These are phyloP conservation scores for Penicillium rolfsii DNA, from an alignment of 2,329 filamentous ascomycete species.

Conservation along the genomic window DNA sequence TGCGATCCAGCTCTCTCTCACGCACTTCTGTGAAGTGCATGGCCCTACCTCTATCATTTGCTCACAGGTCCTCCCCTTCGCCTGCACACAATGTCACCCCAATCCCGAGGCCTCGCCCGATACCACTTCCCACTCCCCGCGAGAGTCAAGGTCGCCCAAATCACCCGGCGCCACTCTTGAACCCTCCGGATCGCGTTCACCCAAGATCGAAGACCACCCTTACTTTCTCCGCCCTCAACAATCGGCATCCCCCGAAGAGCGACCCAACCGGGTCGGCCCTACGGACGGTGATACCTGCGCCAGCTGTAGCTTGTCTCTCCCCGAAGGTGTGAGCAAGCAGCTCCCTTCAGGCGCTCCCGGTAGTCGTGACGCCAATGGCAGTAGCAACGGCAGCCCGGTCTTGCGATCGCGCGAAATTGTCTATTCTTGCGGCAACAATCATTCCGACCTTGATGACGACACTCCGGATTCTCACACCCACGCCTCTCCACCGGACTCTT, in stretches of 20 bases:
- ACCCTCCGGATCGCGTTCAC: conserved; percentile 27
- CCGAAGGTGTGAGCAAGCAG: conserved; percentile 57
- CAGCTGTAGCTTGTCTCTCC: conserved; percentile 60
- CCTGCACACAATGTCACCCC: conserved; percentile 57
- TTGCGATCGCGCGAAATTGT: conserved; percentile 59
- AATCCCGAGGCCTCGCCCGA: conserved; percentile 47
- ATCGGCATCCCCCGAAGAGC: conserved; percentile 47
- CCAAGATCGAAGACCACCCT: conserved; percentile 54
- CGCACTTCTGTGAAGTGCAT: conserved; percentile 66
- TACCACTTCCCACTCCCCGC: conserved; percentile 32
- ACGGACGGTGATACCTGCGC: conserved; percentile 59
- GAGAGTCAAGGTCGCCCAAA: conserved; percentile 24
- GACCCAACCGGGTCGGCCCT: conserved; percentile 45
- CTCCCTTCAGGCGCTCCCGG: conserved; percentile 58
- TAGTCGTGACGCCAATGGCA: conserved; percentile 52
- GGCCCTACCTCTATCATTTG: conserved; percentile 65
- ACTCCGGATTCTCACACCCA: conserved; percentile 40
- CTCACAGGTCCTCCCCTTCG: conserved; percentile 60
- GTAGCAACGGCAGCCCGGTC: conserved; percentile 57
- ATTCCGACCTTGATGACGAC: conserved; percentile 43
- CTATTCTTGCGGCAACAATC: conserved; percentile 52
- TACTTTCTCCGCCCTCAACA: conserved; percentile 51
- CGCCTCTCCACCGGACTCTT: conserved; percentile 44
- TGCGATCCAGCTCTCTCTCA: conserved; percentile 58
- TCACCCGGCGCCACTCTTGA: conserved; percentile 15